These are phyloP conservation scores for Endocalyx cinctus DNA, from an alignment of 2,329 filamentous ascomycete genomes.

Conservation along the genomic window DNA sequence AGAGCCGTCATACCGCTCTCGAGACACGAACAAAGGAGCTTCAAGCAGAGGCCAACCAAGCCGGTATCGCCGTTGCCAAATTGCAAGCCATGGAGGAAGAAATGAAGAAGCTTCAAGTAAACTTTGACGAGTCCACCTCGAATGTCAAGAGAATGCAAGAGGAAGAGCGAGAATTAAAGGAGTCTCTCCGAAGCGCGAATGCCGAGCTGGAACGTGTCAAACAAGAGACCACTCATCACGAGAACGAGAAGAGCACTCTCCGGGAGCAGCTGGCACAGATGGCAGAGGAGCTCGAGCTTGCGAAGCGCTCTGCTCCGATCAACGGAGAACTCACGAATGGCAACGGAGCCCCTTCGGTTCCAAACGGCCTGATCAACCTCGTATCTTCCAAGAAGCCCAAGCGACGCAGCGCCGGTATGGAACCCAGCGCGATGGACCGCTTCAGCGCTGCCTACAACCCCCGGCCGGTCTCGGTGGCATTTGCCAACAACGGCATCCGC, in stretches of 20 bases:
- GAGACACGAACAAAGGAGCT: conserved; percentile 90
- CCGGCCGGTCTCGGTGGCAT: conserved; percentile 92
- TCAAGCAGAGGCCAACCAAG: conserved; percentile 94
- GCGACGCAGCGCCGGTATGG: conserved; percentile 83
- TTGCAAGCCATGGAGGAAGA: conserved; percentile 91
- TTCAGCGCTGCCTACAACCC: conserved; percentile 93
- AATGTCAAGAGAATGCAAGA: conserved; percentile 94
- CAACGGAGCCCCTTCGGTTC: conserved; percentile 47
- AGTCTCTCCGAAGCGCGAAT: conserved; percentile 74
- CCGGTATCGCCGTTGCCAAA: conserved; percentile 88
- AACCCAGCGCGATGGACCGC: conserved; percentile 79
- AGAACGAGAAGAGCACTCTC: conserved; percentile 80
- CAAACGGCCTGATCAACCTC: conserved; percentile 86
- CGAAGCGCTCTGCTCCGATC: conserved; percentile 70
- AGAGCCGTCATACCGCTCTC: conserved; percentile 82
- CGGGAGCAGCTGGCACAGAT: conserved; percentile 85
- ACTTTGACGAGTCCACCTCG: conserved; percentile 81
- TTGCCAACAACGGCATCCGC: conserved; percentile 62
- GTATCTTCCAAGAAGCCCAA: conserved; percentile 97
- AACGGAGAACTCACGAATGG: conserved; percentile 69
- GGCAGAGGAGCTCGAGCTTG: conserved; percentile 86
- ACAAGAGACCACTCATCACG: conserved; percentile 68
- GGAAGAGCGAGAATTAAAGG: conserved; percentile 81
- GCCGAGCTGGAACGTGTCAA: conserved; percentile 77
- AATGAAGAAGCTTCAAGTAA: conserved; percentile 85